These are phyloP conservation scores for Leishmania major DNA, from an alignment of 208 protist species.

Conservation along the genomic window DNA sequence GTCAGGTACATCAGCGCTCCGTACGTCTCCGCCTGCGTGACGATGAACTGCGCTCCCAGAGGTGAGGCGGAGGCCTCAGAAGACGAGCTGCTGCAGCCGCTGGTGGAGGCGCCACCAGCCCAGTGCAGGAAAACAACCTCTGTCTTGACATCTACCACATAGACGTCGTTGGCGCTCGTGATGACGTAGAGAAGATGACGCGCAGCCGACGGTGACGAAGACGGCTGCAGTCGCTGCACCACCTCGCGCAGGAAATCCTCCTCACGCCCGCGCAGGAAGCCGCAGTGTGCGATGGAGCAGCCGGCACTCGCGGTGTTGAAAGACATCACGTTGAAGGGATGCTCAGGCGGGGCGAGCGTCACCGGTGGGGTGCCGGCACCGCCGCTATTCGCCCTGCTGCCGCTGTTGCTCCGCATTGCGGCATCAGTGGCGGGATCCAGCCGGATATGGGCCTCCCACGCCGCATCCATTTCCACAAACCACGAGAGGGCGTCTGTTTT, in stretches of 20 bases:
- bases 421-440: background rate
- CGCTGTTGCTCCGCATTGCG: background rate
- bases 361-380: background rate
- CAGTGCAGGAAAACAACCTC: slow-evolving; percentile 29
- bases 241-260: slow-evolving; percentile 39
- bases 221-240: slow-evolving; percentile 19
- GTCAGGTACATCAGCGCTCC: slow-evolving; percentile 41
- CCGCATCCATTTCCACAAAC: slow-evolving; percentile 31
- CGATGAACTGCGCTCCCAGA: slow-evolving; percentile 18
- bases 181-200: slow-evolving; percentile 35
- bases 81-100: slow-evolving; percentile 11
- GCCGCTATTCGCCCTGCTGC: background rate
- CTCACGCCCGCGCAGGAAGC: slow-evolving; percentile 36
- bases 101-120: slow-evolving; percentile 7
- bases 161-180: slow-evolving; percentile 32
- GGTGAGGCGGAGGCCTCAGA: slow-evolving; percentile 9
- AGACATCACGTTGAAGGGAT: slow-evolving; percentile 32
- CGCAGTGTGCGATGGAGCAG: slow-evolving; percentile 33
- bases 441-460: slow-evolving; percentile 13
- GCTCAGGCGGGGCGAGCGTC: slow-evolving; percentile 10
- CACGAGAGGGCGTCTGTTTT: slow-evolving; percentile 37
- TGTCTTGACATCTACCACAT: slow-evolving; percentile 32
- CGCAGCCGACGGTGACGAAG: slow-evolving; percentile 2
- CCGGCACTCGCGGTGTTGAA: slow-evolving; percentile 13
- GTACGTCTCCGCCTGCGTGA: slow-evolving; percentile 37